Evolutionary conservation across 768 basidiomycete genomes (phyloP).

Genomic region (Rhodotorula sphaerocarpa): DNA sequence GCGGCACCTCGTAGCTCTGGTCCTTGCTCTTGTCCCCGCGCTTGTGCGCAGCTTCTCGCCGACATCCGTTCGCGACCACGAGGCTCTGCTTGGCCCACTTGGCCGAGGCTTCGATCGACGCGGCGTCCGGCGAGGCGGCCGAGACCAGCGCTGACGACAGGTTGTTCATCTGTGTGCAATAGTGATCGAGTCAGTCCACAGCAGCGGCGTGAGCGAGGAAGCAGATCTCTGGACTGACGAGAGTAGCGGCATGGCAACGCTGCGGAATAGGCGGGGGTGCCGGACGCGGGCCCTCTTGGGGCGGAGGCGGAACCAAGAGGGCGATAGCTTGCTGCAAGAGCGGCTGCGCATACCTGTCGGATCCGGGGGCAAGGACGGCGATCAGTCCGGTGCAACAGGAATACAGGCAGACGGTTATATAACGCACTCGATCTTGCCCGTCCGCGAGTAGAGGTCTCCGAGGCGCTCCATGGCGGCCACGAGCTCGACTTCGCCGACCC

Average conservation of each 20-base stretch:
- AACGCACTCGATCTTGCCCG: slow-evolving; percentile 26
- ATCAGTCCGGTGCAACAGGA: neutral
- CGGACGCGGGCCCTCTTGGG: slow-evolving; percentile 5
- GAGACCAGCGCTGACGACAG: slow-evolving; percentile 31
- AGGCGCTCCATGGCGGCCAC: slow-evolving; percentile 31
- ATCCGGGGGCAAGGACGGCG: neutral
- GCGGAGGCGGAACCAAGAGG: slow-evolving; percentile 26
- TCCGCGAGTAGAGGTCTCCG: slow-evolving; percentile 29
- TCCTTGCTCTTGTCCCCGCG: neutral
- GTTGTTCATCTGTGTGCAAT: slow-evolving; percentile 32
- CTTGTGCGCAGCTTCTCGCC: slow-evolving; percentile 14
- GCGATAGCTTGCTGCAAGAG: slow-evolving; percentile 32
- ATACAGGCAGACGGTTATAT: no score
- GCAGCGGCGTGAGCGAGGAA: no score
- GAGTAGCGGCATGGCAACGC: slow-evolving; percentile 33
- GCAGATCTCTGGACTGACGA: slow-evolving; percentile 4
- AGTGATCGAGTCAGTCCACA: neutral
- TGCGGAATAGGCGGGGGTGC: slow-evolving; percentile 17
- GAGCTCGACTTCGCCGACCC: slow-evolving; percentile 24
- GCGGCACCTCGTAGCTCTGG: slow-evolving; percentile 1
- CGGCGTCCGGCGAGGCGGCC: slow-evolving; percentile 8
- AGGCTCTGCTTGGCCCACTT: slow-evolving; percentile 29
- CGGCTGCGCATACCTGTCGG: slow-evolving; percentile 26
- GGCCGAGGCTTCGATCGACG: slow-evolving; percentile 16
- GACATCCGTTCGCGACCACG: slow-evolving; percentile 12